These are phyloP conservation scores for Lactarius quietus DNA, from an alignment of 768 basidiomycete species.

Conservation along the genomic window DNA sequence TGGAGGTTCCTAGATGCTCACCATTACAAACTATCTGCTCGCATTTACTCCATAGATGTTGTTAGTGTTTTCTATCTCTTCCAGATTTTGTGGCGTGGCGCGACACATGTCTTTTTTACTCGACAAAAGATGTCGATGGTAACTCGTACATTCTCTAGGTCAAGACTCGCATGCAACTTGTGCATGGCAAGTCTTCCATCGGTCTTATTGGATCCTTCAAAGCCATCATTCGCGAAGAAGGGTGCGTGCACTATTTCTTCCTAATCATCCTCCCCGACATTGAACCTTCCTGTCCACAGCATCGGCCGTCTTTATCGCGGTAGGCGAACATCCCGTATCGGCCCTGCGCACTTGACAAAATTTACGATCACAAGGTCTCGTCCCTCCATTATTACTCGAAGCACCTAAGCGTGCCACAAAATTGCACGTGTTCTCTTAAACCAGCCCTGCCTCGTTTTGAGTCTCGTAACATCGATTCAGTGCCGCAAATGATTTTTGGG, in stretches of 20 bases:
- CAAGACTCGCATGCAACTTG: slow-evolving; percentile 98
- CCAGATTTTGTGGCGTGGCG: neutral
- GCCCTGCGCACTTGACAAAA: neutral
- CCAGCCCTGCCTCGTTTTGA: slow-evolving; percentile 13
- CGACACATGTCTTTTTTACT: neutral
- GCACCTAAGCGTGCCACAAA: slow-evolving; percentile 98
- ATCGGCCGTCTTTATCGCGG: slow-evolving; percentile 86
- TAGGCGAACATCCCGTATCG: slow-evolving; percentile 30
- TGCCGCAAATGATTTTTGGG: slow-evolving; percentile 97
- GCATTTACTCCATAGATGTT: slow-evolving; percentile 56
- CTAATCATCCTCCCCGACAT: slow-evolving; percentile 21
- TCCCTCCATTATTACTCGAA: slow-evolving; percentile 93
- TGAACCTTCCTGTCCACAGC: slow-evolving; percentile 38
- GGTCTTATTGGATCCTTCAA: slow-evolving; percentile 82
- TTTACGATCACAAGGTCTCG: slow-evolving; percentile 53
- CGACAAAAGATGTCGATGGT: neutral
- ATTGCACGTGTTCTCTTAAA: slow-evolving; percentile 53
- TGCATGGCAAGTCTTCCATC: slow-evolving; percentile 69
- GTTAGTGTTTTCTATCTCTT: slow-evolving; percentile 45
- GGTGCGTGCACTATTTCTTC: slow-evolving; percentile 48
- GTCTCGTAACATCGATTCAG: slow-evolving; percentile 20
- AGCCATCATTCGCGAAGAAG: slow-evolving; percentile 85
- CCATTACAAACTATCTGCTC: slow-evolving; percentile 4
- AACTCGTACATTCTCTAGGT: slow-evolving; percentile 49
- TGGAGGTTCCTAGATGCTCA: neutral